Percentiles rank a stretch among this genome's conserved stretches.
Conservation (phyloP, 2,329 filamentous ascomycete genomes). For the Clarireedia hainanense region DNA sequence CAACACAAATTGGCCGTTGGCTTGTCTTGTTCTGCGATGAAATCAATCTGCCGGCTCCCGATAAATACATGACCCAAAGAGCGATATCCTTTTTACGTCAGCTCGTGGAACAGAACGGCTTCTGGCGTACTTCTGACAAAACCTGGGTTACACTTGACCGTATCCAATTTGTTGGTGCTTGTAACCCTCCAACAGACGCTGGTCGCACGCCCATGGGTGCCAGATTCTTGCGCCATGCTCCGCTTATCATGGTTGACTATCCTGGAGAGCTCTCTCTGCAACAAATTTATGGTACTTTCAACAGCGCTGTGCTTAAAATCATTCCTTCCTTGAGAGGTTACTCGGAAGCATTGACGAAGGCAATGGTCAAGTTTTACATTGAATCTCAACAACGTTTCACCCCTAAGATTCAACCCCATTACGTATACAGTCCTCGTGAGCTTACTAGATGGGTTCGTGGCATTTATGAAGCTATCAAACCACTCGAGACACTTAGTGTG, state of each 20-base stretch:
- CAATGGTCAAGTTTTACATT: constrained; percentile 95
- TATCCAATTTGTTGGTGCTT: constrained; percentile 98
- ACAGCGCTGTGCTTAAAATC: constrained; percentile 91
- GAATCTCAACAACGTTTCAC: constrained; percentile 94
- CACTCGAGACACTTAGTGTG: constrained; percentile 76
- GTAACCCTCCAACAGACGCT: constrained; percentile 95
- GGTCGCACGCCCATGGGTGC: constrained; percentile 91
- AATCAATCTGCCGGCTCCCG: constrained; percentile 95
- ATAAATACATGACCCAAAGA: constrained; percentile 94
- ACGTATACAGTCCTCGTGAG: constrained; percentile 98
- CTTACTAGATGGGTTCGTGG: constrained; percentile 96
- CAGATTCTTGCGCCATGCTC: constrained; percentile 90
- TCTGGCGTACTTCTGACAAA: constrained; percentile 97
- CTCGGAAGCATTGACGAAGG: constrained; percentile 84
- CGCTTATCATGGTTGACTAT: constrained; percentile 99
- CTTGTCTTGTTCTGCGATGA: constrained; percentile 98
- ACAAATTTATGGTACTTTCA: constrained; percentile 99
- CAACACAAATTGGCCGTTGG: constrained; percentile 95
- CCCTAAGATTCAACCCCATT: constrained; percentile 93
- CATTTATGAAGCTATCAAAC: constrained; percentile 92
- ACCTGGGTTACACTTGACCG: constrained; percentile 96
- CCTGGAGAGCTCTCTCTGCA: constrained; percentile 88
- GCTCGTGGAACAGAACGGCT: constrained; percentile 96
- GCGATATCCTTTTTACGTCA: constrained; percentile 97
- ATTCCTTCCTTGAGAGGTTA: constrained; percentile 92